These are phyloP conservation scores for Leishmania braziliensis DNA, from an alignment of 208 protist genomes.

Conservation along the genomic window DNA sequence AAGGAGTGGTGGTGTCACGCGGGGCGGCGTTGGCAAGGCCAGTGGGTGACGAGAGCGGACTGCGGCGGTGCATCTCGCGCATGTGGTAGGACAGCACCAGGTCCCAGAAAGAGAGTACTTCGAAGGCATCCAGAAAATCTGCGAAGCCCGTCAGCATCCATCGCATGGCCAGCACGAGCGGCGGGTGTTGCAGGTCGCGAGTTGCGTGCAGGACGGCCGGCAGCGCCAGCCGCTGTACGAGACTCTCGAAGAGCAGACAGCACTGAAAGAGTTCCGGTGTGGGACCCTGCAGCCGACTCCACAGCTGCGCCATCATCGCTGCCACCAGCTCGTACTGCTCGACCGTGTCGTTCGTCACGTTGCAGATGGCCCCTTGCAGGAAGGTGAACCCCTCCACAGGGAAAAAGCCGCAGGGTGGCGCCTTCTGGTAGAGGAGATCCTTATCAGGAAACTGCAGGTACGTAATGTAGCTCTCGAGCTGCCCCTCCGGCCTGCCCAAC, in stretches of 20 bases:
- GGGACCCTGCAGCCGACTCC: constrained; percentile 79
- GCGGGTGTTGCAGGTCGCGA: constrained; percentile 54
- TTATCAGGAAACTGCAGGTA: constrained; percentile 36
- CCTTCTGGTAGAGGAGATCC: constrained; percentile 40
- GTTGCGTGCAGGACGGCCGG: constrained; percentile 70
- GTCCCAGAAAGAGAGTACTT: constrained; percentile 86
- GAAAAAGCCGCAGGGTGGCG: constrained; percentile 60
- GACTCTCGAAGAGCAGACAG: constrained; percentile 77
- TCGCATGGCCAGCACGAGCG: constrained; percentile 68
- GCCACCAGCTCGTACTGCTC: constrained; percentile 83
- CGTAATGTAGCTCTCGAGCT: constrained; percentile 68
- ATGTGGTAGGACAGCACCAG: constrained; percentile 79
- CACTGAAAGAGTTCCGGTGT: constrained; percentile 86
- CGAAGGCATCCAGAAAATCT: constrained; percentile 65
- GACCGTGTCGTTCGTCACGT: constrained; percentile 82
- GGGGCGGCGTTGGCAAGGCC: constrained; percentile 27
- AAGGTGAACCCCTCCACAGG: constrained; percentile 55
- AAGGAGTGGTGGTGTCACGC: constrained; percentile 35
- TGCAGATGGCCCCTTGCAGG: constrained; percentile 74
- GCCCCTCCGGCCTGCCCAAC: constrained; percentile 43
- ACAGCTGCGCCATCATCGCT: constrained; percentile 78
- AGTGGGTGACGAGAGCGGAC: constrained; percentile 38
- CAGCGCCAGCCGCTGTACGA: constrained; percentile 63
- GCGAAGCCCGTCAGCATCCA: constrained; percentile 89
- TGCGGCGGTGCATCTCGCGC: constrained; percentile 58